Conservation (phyloP, 2,329 filamentous ascomycete species). For the Xylariaceae sp. region DNA sequence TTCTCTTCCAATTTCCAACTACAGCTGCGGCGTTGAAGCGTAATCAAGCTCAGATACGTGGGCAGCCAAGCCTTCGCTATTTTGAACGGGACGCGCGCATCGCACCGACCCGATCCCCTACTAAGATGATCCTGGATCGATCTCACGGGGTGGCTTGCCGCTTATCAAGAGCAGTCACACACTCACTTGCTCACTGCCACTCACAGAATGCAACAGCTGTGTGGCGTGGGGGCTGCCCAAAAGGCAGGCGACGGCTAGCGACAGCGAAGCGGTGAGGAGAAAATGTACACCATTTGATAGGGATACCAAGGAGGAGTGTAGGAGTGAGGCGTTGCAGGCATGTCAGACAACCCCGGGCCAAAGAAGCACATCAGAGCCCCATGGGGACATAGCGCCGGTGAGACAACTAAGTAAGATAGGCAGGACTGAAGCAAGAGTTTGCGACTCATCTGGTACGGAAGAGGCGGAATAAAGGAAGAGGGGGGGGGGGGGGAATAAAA, state of each 20-base stretch:
- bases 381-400: slow-evolving; percentile 11
- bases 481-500: slow-evolving; percentile 23
- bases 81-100: slow-evolving; percentile 23
- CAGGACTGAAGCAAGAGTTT: slow-evolving; percentile 15
- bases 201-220: neutral
- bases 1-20: neutral
- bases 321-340: slow-evolving; percentile 13
- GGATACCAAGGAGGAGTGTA: neutral
- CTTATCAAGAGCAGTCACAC: neutral
- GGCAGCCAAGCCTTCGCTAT: slow-evolving; percentile 16
- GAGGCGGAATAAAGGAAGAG: slow-evolving; percentile 22
- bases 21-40: slow-evolving; percentile 12
- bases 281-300: neutral
- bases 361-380: slow-evolving; percentile 19
- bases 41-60: slow-evolving; percentile 17
- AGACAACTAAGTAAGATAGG: slow-evolving; percentile 23
- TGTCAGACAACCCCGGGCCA: slow-evolving; percentile 20
- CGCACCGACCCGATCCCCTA: slow-evolving; percentile 28
- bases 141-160: neutral
- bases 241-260: too few species aligned
- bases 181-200: neutral
- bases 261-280: too few species aligned
- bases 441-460: slow-evolving; percentile 16
- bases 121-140: slow-evolving; percentile 9
- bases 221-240: neutral